These are phyloP conservation scores for Calocera cornea DNA, from an alignment of 768 basidiomycete genomes.

Conservation along the genomic window DNA sequence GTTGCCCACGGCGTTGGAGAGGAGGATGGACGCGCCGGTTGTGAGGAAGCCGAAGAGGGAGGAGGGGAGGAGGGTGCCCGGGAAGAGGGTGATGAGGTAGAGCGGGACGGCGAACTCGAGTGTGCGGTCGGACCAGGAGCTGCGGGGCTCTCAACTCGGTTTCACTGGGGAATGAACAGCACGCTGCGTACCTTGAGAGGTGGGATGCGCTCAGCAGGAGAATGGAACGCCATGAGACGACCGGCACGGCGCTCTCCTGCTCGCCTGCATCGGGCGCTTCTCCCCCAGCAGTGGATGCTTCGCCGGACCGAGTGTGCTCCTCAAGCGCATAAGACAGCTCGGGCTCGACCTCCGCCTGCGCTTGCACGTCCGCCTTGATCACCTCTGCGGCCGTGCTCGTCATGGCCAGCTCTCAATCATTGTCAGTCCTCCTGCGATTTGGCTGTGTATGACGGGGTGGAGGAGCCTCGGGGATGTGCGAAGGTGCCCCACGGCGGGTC, in stretches of 20 bases:
- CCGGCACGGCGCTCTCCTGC: neutral
- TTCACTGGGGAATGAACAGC: no score
- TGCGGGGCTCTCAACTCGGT: no score
- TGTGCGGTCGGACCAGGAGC: conserved; percentile 25
- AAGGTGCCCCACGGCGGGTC: no score
- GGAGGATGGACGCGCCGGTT: conserved; percentile 28
- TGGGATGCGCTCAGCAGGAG: neutral
- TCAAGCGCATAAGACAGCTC: neutral
- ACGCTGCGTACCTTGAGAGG: neutral
- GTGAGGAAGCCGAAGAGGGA: conserved; percentile 37
- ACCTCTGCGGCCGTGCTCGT: no score
- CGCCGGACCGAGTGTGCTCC: neutral
- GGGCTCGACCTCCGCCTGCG: neutral
- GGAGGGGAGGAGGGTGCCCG: conserved; percentile 33
- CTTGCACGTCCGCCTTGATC: neutral
- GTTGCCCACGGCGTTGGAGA: conserved; percentile 31
- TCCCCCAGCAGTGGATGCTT: neutral
- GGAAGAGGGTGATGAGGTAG: conserved; percentile 32
- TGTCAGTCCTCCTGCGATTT: no score
- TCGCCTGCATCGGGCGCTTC: neutral
- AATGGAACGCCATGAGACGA: neutral
- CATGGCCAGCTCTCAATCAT: no score
- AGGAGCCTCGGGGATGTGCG: no score
- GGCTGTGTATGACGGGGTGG: no score
- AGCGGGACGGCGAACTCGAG: conserved; percentile 34